Percentiles rank a stretch among this genome's conserved stretches.
phyloP scores from a whole-genome alignment of 148 eudicot species.

The Amaranthus hypochondriacus region DNA sequence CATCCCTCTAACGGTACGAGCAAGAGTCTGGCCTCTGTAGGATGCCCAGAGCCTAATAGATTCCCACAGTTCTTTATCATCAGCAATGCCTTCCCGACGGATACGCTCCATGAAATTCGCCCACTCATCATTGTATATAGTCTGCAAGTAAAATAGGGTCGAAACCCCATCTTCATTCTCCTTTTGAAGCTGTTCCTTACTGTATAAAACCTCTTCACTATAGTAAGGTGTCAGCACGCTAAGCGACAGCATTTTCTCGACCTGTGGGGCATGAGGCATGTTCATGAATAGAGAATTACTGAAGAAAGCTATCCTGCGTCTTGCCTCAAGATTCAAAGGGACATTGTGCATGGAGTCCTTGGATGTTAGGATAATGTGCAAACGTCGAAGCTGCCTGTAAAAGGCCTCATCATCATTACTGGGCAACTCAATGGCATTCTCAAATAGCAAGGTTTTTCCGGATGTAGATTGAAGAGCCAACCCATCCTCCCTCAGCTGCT shows the following conservation, averaged over 20 bases:
- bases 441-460: slow-evolving; percentile 53
- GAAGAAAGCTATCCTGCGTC: slow-evolving; percentile 85
- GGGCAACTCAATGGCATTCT: slow-evolving; percentile 75
- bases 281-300: slow-evolving; percentile 96
- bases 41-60: slow-evolving; percentile 84
- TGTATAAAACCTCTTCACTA: slow-evolving; percentile 78
- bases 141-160: slow-evolving; percentile 79
- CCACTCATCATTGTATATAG: slow-evolving; percentile 89
- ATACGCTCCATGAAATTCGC: slow-evolving; percentile 72
- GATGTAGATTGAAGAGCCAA: slow-evolving; percentile 56
- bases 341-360: slow-evolving; percentile 81
- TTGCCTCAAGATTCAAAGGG: slow-evolving; percentile 85
- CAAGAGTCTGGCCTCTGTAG: slow-evolving; percentile 87
- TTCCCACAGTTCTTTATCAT: slow-evolving; percentile 53
- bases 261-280: slow-evolving; percentile 98
- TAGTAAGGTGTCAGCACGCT: slow-evolving; percentile 96
- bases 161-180: slow-evolving; percentile 97
- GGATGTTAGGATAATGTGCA: slow-evolving; percentile 77
- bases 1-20: slow-evolving; percentile 96
- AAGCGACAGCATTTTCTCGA: slow-evolving; percentile 91
- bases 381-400: slow-evolving; percentile 71
- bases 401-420: slow-evolving; percentile 47
- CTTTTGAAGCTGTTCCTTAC: slow-evolving; percentile 71
- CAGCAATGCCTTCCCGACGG: slow-evolving; percentile 62
- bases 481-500: slow-evolving; percentile 70